phyloP scores from a whole-genome alignment of 495 filamentous ascomycete species.

The Annulohypoxylon nitens region DNA sequence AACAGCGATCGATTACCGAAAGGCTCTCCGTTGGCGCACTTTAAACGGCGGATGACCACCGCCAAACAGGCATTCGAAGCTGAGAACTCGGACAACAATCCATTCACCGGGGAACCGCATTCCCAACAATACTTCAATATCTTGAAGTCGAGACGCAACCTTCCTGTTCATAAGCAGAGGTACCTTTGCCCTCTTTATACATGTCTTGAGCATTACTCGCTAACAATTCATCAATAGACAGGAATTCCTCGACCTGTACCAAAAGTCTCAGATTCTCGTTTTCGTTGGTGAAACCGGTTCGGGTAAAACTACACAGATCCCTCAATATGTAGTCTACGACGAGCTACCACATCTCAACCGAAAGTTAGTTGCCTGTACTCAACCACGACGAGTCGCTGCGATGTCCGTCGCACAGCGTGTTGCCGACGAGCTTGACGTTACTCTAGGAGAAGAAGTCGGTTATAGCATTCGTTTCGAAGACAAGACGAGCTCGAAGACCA shows the following conservation, averaged over 20 bases:
- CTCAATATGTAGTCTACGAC: slow-evolving; percentile 97
- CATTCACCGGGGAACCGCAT: slow-evolving; percentile 81
- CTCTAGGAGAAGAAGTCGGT: slow-evolving; percentile 93
- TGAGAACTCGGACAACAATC: slow-evolving; percentile 87
- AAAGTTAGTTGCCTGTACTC: slow-evolving; percentile 97
- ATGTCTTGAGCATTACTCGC: neutral
- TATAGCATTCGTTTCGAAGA: slow-evolving; percentile 99
- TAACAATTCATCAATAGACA: slow-evolving; percentile 67
- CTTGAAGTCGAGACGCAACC: slow-evolving; percentile 80
- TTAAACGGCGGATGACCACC: slow-evolving; percentile 86
- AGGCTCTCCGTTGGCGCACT: slow-evolving; percentile 68
- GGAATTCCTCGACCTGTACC: slow-evolving; percentile 93
- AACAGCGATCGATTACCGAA: slow-evolving; percentile 54
- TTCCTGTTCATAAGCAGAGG: slow-evolving; percentile 93
- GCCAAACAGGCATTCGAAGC: slow-evolving; percentile 76
- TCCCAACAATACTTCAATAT: slow-evolving; percentile 91
- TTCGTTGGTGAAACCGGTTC: slow-evolving; percentile 99
- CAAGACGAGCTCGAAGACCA: slow-evolving; percentile 87
- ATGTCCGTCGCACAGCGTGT: slow-evolving; percentile 99
- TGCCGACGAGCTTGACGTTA: slow-evolving; percentile 94
- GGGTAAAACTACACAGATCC: slow-evolving; percentile 98
- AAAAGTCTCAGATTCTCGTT: slow-evolving; percentile 93
- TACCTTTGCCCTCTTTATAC: slow-evolving; percentile 55
- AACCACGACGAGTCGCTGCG: slow-evolving; percentile 96
- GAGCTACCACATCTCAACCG: slow-evolving; percentile 86